Percentiles rank a stretch among this genome's conserved stretches.
These are phyloP conservation scores for Triticum turgidum DNA, from an alignment of 176 grass and related monocot genomes.

Conservation along the genomic window DNA sequence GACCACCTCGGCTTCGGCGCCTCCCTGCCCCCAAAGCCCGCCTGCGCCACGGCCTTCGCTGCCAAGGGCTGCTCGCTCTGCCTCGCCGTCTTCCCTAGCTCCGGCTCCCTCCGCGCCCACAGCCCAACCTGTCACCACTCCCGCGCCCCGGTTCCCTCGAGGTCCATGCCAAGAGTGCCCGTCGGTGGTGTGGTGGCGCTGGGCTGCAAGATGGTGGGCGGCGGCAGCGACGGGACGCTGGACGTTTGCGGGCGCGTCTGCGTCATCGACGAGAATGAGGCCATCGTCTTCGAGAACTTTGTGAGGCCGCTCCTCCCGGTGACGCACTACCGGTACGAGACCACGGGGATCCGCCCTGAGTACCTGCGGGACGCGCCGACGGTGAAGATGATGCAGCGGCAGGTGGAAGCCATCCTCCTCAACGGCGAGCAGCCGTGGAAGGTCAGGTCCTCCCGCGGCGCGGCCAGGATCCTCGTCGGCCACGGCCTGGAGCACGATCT, in stretches of 20 bases:
- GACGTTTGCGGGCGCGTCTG: slow-evolving; percentile 80
- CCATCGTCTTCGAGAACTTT: slow-evolving; percentile 45
- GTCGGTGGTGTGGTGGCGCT: slow-evolving; percentile 48
- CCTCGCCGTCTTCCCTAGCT: slow-evolving; percentile 45
- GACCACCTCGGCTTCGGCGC: slow-evolving; percentile 80
- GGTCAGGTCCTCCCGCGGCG: slow-evolving; percentile 28
- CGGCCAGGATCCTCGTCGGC: slow-evolving; percentile 48
- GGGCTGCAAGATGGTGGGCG: slow-evolving; percentile 87
- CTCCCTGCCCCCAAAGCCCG: slow-evolving; percentile 60
- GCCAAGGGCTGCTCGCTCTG: slow-evolving; percentile 56
- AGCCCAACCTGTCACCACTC: slow-evolving; percentile 24
- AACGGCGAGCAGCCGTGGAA: slow-evolving; percentile 69
- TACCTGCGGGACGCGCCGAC: slow-evolving; percentile 42
- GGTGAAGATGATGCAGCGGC: slow-evolving; percentile 46
- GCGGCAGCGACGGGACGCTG: slow-evolving; percentile 61
- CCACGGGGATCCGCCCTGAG: slow-evolving; percentile 68
- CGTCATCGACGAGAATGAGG: slow-evolving; percentile 63
- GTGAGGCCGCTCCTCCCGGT: slow-evolving; percentile 70
- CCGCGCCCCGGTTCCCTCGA: not conserved
- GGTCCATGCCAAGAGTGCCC: slow-evolving; percentile 34
- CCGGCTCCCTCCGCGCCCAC: slow-evolving; percentile 28
- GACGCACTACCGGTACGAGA: slow-evolving; percentile 74
- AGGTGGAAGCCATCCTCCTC: slow-evolving; percentile 52
- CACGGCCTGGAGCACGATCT: slow-evolving; percentile 84
- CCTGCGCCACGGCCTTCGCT: slow-evolving; percentile 57